Base-by-base conservation (phyloP, 2,329 filamentous ascomycete genomes). In the Penicillium frequentans region DNA sequence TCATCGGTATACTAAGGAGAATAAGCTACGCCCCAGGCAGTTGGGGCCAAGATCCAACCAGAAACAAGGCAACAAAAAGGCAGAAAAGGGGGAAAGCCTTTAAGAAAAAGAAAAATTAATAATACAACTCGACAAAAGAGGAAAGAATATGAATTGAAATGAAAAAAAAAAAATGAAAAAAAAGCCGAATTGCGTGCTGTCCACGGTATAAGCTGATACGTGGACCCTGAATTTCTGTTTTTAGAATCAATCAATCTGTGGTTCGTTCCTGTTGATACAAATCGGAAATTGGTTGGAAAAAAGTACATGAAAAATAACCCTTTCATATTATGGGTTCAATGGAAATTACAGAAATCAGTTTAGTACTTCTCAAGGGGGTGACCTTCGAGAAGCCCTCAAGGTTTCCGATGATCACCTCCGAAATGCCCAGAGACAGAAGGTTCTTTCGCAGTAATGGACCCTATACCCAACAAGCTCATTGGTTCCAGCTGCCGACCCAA, bases 161-260 rank as follows among this genome's bases (percentile, higher is more conserved):
- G 26, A 48, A 42, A 48, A 48, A 49, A 29, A 53, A 45, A 11
- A n/a, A 50, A 27, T 43, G 19, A 11, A 53, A 21, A 33, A 52
- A 48, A 56, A 23, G 29, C 27, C 33, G 47, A 56, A 57, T 60
- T 50, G 49, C 57, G 51, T 58, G 48, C 54, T 55, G 49, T 54
- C 43, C 50, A 57, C 44, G 55, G 52, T 57, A 52, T 57, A 52
- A 55, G 49, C 39, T 56, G 57, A 58, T 63, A 64, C 62, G 60
- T 66, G 64, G 62, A 67, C 63, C 64, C 62, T 64, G 64, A 61
- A 63, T 62, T 53, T 42, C 64, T 66, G 63, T 67, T 67, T 67
- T 67, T 66, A 67, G 64, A 44, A 64, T 45, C 49, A 56, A 53
- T 59, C 46, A 60, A 60, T 57, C 52, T 49, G 54, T 64, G 60